Evolutionary conservation across 805 yeast genomes (phyloP).

Genomic region (Maudiozyma saulgeensis): DNA sequence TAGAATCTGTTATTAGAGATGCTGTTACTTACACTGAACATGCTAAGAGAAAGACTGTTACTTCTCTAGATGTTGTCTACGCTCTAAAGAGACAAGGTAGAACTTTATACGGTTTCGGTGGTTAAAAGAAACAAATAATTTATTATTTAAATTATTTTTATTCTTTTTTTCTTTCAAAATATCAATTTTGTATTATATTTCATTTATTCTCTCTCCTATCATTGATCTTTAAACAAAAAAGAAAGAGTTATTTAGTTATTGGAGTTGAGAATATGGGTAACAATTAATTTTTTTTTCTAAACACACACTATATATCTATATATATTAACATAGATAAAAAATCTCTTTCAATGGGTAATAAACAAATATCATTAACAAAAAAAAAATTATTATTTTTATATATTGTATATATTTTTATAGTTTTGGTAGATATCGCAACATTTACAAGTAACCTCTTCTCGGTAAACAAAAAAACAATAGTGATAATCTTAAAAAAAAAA

Average conservation of each 20-base stretch:
- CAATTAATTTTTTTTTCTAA: background rate
- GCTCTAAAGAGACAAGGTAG: constrained; percentile 99
- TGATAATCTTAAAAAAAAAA: background rate
- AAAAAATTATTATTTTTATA: background rate
- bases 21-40: constrained; percentile 99
- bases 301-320: background rate
- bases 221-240: background rate
- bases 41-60: constrained; percentile 99
- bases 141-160: background rate
- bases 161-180: background rate
- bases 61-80: constrained; percentile 96
- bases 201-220: background rate
- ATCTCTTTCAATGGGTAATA: background rate
- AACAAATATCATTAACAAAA: background rate
- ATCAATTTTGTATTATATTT: background rate
- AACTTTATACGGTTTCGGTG: constrained; percentile 99
- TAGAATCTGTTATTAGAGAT: constrained; percentile 95
- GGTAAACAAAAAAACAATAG: background rate
- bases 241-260: background rate
- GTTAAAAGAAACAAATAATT: constrained; percentile 39
- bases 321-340: background rate
- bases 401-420: background rate
- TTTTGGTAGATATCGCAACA: background rate
- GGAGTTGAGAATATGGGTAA: background rate
- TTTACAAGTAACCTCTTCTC: background rate